Base-by-base conservation (phyloP, 1,139 yeast species). In the Torulaspora globosa region DNA sequence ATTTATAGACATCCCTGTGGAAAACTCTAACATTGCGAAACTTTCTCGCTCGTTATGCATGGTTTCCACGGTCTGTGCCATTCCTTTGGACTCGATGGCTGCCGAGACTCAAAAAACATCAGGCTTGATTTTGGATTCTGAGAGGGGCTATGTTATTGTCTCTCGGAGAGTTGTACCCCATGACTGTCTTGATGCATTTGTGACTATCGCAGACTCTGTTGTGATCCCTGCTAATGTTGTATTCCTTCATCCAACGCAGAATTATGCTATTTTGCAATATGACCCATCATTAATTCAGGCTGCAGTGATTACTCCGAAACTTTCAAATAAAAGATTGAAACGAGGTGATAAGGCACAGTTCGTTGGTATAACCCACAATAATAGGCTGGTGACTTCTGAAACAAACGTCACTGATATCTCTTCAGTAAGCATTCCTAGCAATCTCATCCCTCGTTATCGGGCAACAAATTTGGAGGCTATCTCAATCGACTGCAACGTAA, bases 191-290 rank as follows among this genome's bases (percentile, higher is more conserved):
- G 96, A 89, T 64, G 75, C 88, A 18, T 74, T 80, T 43, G 75
- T 90, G 23, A 80, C 90, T 2, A 80, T 90, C 62, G 96, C 96
- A 4, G 96, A 89, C 54, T 83, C 95, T 1, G 78, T 87, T 16
- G 81, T 84, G 55, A 76, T 89, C 16, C 89, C 95, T 0, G 97
- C 84, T 0, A 74, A 80, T 51, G 92, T 88, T 23, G 82, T 82
- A 23, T 89, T 88, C 58, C 71, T 88, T 58, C 97, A 90, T 61
- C 97, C 97, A 27, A 80, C 86, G 43, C 88, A 84, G 58, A 89
- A 89, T 58, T 88, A 85, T 66, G 90, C 95, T 1, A 79, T 90
- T 45, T 73, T 89, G 29, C 79, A 86, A 63, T 90, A 87, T 62
- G 96, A 90, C 62, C 92, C 96, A 9, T 60, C 71, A 2, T 69